Conservation (phyloP, 106 monocot genomes). For the Agapanthus africanus region DNA sequence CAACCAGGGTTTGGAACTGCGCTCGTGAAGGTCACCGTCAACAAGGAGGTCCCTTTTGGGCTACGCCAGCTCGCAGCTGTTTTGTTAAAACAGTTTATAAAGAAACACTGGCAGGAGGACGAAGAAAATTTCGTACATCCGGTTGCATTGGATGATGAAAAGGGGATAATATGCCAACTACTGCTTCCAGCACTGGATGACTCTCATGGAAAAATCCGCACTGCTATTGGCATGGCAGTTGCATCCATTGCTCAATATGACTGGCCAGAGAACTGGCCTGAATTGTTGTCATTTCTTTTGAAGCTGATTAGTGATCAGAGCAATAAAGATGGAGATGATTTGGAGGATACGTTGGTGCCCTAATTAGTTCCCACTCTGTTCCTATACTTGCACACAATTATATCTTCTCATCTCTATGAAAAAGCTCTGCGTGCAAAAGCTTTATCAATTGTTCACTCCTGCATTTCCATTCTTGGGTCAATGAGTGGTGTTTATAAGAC, state of each 20-base stretch:
- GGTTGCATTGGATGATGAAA: slow-evolving; percentile 67
- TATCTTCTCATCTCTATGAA: slow-evolving; percentile 80
- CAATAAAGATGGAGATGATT: slow-evolving; percentile 73
- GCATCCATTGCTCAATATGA: slow-evolving; percentile 80
- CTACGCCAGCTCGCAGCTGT: slow-evolving; percentile 90
- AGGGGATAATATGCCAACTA: slow-evolving; percentile 66
- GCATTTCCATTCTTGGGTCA: slow-evolving; percentile 72
- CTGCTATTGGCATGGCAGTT: slow-evolving; percentile 83
- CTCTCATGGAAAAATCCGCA: slow-evolving; percentile 75
- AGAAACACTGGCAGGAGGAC: slow-evolving; percentile 92
- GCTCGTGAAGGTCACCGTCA: slow-evolving; percentile 58
- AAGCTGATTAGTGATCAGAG: slow-evolving; percentile 58
- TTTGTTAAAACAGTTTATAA: slow-evolving; percentile 88
- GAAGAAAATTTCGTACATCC: slow-evolving; percentile 77
- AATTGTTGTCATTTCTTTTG: slow-evolving; percentile 74
- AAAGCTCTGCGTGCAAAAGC: slow-evolving; percentile 79
- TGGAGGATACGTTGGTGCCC: slow-evolving; percentile 83
- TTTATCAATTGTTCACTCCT: slow-evolving; percentile 80
- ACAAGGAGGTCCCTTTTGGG: slow-evolving; percentile 74
- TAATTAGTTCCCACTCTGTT: slow-evolving; percentile 70
- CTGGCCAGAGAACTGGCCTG: slow-evolving; percentile 99
- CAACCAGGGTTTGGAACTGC: slow-evolving; percentile 90
- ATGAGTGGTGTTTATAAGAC: slow-evolving; percentile 89
- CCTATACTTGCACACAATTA: slow-evolving; percentile 61
- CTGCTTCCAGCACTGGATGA: slow-evolving; percentile 75